A percentile compares a stretch with the other conserved stretches of the same genome.
These are phyloP conservation scores for Claviceps purpurea DNA, from an alignment of 2,329 filamentous ascomycete species.

Conservation along the genomic window DNA sequence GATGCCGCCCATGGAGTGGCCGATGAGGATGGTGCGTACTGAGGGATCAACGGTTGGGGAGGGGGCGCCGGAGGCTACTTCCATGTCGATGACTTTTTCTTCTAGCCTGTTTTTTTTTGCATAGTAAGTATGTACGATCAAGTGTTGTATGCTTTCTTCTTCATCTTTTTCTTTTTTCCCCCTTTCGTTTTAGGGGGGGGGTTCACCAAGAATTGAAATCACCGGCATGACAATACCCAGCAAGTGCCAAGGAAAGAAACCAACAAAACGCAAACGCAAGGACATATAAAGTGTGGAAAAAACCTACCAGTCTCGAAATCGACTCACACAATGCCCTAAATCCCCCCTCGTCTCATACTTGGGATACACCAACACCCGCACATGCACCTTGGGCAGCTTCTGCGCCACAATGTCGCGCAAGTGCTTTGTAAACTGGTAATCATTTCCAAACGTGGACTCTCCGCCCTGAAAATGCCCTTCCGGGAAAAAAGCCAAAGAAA, in stretches of 20 bases:
- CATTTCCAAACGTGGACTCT: constrained; percentile 61
- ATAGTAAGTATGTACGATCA: too few relatives aligned
- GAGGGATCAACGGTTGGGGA: constrained; percentile 79
- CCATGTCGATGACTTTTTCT: constrained; percentile 86
- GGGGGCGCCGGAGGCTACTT: constrained; percentile 67
- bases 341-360: constrained; percentile 74
- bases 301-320: constrained; percentile 61
- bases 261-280: too few relatives aligned
- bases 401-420: constrained; percentile 50
- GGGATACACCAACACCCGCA: constrained; percentile 61
- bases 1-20: constrained; percentile 88
- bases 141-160: too few relatives aligned
- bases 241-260: too few relatives aligned
- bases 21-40: constrained; percentile 67
- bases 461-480: constrained; percentile 39
- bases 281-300: not conserved
- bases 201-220: not conserved
- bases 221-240: not conserved
- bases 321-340: constrained; percentile 53
- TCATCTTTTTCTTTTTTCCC: too few relatives aligned
- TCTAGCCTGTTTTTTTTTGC: constrained; percentile 47
- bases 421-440: constrained; percentile 56
- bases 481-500: too few relatives aligned
- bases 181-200: not conserved
- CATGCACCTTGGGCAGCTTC: constrained; percentile 54